phyloP scores from a whole-genome alignment of 2,329 filamentous ascomycete genomes.

The Basipetospora sp. region DNA sequence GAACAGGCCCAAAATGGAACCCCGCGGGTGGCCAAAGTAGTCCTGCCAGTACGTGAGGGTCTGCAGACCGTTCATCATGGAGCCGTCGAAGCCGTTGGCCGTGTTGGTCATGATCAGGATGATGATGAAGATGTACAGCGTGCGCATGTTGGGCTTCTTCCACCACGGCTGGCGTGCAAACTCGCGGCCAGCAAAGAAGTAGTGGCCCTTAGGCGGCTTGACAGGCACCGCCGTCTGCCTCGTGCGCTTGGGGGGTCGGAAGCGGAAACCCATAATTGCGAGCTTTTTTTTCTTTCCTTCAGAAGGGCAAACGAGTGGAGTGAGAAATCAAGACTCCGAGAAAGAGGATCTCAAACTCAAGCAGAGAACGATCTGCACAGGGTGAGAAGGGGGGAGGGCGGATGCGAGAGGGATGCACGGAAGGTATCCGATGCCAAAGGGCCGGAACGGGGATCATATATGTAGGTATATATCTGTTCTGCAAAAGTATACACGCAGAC shows the following conservation, averaged over 20 bases:
- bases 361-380: too few species aligned
- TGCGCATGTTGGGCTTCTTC: constrained; percentile 15
- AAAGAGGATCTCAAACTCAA: too few species aligned
- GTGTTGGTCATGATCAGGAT: constrained; percentile 17
- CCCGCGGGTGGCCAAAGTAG: constrained; percentile 21
- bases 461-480: too few species aligned
- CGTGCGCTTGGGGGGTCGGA: not conserved
- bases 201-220: constrained; percentile 8
- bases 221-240: not conserved
- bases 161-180: constrained; percentile 17
- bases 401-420: too few species aligned
- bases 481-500: too few species aligned
- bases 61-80: constrained; percentile 26
- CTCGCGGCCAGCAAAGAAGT: constrained; percentile 13
- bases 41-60: constrained; percentile 22
- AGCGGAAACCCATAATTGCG: constrained; percentile 1
- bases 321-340: too few species aligned
- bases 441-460: too few species aligned
- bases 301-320: too few species aligned
- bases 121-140: constrained; percentile 17
- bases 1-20: constrained; percentile 17
- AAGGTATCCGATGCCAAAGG: too few species aligned
- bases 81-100: constrained; percentile 22
- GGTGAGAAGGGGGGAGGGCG: too few species aligned
- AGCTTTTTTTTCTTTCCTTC: too few species aligned